These are phyloP conservation scores for Carallia pectinifolia DNA, from an alignment of 345 rosid species.

Conservation along the genomic window DNA sequence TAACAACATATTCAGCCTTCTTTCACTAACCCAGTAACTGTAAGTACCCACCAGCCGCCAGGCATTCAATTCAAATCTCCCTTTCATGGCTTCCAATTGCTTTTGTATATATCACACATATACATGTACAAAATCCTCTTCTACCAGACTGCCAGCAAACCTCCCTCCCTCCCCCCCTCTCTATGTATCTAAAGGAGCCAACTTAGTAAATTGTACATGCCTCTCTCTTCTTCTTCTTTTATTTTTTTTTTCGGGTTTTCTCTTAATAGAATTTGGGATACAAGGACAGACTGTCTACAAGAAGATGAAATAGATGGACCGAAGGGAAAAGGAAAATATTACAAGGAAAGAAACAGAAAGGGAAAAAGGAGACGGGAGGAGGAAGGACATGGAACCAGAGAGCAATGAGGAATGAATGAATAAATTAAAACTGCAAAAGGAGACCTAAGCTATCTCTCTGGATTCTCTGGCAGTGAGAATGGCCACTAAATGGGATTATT, in stretches of 20 bases:
- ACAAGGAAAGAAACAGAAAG: neutral
- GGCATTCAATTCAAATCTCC: slow-evolving; percentile 32
- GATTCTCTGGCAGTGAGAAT: slow-evolving; percentile 34
- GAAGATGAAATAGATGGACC: slow-evolving; percentile 25
- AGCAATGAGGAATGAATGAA: slow-evolving; percentile 67
- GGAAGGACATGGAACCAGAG: slow-evolving; percentile 40
- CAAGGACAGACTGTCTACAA: slow-evolving; percentile 48
- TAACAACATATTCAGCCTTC: slow-evolving; percentile 46
- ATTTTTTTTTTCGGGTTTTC: neutral
- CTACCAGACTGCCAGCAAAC: slow-evolving; percentile 39
- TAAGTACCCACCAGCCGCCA: slow-evolving; percentile 41
- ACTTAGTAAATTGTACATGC: slow-evolving; percentile 41
- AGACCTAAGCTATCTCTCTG: slow-evolving; percentile 51
- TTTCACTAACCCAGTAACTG: slow-evolving; percentile 42
- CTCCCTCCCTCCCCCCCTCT: slow-evolving; percentile 29
- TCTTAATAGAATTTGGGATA: slow-evolving; percentile 28
- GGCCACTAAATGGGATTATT: slow-evolving; percentile 41
- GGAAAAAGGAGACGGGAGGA: slow-evolving; percentile 13
- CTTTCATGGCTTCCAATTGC: slow-evolving; percentile 38
- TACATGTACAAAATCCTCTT: slow-evolving; percentile 48
- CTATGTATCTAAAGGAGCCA: slow-evolving; percentile 23
- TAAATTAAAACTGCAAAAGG: slow-evolving; percentile 45
- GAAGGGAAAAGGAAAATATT: slow-evolving; percentile 6
- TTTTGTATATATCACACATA: slow-evolving; percentile 53
- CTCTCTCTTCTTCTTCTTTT: neutral